Evolutionary conservation across 2,329 filamentous ascomycete species (phyloP).

Genomic region (Alternaria atra): DNA sequence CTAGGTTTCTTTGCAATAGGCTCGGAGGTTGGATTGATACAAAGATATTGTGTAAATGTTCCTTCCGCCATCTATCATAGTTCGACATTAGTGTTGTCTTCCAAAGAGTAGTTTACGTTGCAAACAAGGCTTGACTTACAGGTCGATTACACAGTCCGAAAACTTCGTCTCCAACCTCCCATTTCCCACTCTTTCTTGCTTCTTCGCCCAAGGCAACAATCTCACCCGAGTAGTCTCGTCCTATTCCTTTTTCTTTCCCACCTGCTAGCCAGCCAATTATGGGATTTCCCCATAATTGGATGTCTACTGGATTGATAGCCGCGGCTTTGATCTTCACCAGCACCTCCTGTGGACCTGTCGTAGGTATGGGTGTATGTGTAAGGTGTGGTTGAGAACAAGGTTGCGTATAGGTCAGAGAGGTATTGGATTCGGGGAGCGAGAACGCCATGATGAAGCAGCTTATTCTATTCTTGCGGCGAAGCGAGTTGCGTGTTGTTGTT

Average conservation of each 20-base stretch:
- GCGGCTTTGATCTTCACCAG: conserved; percentile 55
- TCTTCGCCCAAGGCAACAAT: conserved; percentile 45
- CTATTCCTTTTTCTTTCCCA: conserved; percentile 50
- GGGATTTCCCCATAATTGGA: conserved; percentile 48
- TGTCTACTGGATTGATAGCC: conserved; percentile 58
- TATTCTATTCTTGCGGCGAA: background rate
- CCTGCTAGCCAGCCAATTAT: conserved; percentile 40
- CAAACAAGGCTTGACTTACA: conserved; percentile 2
- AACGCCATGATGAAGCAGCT: background rate
- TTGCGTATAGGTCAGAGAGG: conserved; percentile 37
- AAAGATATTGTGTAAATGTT: conserved; percentile 40
- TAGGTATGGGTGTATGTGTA: conserved; percentile 25
- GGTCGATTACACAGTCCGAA: conserved; percentile 36
- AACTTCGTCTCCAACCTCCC: conserved; percentile 35
- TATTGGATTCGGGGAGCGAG: conserved; percentile 34
- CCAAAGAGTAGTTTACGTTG: background rate
- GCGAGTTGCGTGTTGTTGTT: background rate
- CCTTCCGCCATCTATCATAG: conserved; percentile 31
- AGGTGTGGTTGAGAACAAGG: conserved; percentile 37
- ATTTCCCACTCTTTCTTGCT: conserved; percentile 22
- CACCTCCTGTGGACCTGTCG: conserved; percentile 33
- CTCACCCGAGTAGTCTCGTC: conserved; percentile 57
- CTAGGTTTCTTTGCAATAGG: conserved; percentile 38
- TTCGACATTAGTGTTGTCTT: background rate
- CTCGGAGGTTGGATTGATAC: conserved; percentile 22